Base-by-base conservation (phyloP, 2,329 filamentous ascomycete genomes). In the Domatiomyces catenatus region DNA sequence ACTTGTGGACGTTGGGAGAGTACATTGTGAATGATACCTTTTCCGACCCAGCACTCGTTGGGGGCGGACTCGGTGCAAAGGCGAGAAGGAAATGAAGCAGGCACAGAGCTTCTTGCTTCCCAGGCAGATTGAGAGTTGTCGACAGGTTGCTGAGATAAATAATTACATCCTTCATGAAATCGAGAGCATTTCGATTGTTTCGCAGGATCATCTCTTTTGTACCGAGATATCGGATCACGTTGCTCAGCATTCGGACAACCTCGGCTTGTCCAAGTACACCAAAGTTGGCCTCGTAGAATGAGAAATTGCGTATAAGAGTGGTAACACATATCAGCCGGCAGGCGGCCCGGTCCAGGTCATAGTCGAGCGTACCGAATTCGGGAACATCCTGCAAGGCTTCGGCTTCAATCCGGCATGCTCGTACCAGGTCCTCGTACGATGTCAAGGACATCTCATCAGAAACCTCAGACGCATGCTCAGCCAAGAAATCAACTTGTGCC, bases 121-220 rank as follows among this genome's bases (percentile, higher is more conserved):
- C 83, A 1, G 88, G 84, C 42, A 98, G 73, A 62, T 90, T 83
- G 48, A 96, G 77, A 8, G 79, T 77, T 46, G 85, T 80, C 6
- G 88, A 81, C 46, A 93, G 79, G 65, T 98, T 96, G 51, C 90
- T 95, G 50, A 98, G 73, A 58, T 94, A 80, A 15, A 87, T 83
- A 52, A 96, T 79, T 26, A 88, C 73, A 65, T 98, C 92, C 68
- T 98, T 98, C 86, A 95, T 94, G 61, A 96, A 90, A 66, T 98
- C 92, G 57, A 95, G 72, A 0, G 85, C 92, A 66, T 95, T 94
- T 61, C 77, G 74, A 57, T 92, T 77, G 2, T 81, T 86, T 42
- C 87, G 80, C 43, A 96, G 70, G 26, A 96, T 75, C 75, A 90
- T 86, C 59, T 87, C 87, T 12, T 88, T 83, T 3, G 89, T 95